These are phyloP conservation scores for Malassezia globosa DNA, from an alignment of 1,284 basidiomycete genomes.

Conservation along the genomic window DNA sequence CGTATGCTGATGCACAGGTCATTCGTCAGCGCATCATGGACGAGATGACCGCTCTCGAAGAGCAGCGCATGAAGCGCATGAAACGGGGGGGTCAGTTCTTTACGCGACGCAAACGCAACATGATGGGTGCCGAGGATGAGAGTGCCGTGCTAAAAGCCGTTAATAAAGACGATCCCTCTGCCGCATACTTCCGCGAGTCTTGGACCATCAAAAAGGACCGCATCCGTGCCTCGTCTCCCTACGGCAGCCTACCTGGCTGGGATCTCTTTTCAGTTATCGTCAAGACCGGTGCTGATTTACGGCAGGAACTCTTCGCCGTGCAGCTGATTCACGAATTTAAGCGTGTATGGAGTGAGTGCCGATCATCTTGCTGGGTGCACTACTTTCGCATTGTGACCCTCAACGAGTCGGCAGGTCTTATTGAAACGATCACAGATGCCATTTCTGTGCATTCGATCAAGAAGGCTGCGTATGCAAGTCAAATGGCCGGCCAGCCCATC, in stretches of 20 bases:
- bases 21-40: slow-evolving; percentile 95
- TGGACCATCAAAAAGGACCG: slow-evolving; percentile 91
- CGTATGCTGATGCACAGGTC: slow-evolving; percentile 52
- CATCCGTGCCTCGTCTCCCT: slow-evolving; percentile 82
- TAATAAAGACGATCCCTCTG: slow-evolving; percentile 86
- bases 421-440: slow-evolving; percentile 61
- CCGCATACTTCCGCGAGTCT: slow-evolving; percentile 82
- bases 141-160: slow-evolving; percentile 73
- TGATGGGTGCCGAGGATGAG: slow-evolving; percentile 60
- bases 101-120: slow-evolving; percentile 46
- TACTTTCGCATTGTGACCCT: slow-evolving; percentile 78
- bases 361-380: slow-evolving; percentile 36
- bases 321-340: slow-evolving; percentile 89
- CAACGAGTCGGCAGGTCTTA: slow-evolving; percentile 74
- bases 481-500: slow-evolving; percentile 50
- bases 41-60: slow-evolving; percentile 93
- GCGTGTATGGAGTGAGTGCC: slow-evolving; percentile 72
- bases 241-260: slow-evolving; percentile 76
- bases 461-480: slow-evolving; percentile 87
- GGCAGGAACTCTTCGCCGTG: slow-evolving; percentile 94
- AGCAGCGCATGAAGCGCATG: slow-evolving; percentile 93
- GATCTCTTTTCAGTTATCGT: slow-evolving; percentile 90
- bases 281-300: slow-evolving; percentile 90
- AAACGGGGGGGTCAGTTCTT: slow-evolving; percentile 52
- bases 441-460: slow-evolving; percentile 98